Evolutionary conservation across 371 early-diverging fungal species (phyloP), one percentile per base, ranked within the genome.

Genomic region (Actinomucor elegans): DNA sequence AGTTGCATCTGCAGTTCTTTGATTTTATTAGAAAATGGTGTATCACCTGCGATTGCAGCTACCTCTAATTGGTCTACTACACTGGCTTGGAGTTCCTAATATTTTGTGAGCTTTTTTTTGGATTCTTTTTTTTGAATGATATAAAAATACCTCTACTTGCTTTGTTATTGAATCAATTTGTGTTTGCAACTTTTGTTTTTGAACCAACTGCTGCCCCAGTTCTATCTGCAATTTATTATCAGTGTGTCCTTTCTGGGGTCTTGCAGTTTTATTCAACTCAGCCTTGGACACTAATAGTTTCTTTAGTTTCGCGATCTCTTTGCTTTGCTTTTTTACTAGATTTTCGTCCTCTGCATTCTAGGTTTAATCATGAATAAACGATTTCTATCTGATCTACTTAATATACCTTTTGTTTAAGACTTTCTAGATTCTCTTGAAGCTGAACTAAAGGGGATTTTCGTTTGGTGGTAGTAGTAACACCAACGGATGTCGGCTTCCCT

Each of bases 401-500:
- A 42, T 37, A 31, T 51, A 59, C 59, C 44, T 53, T 41, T 48
- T 53, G 35, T 34, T 45, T 52, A 11, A 53, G 29, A 2, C 17
- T 43, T 28, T 52, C 53, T 36, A 59, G 53, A n/a, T 52, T 49
- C 26, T 59, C 53, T 20, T 53, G 47, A 14, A 59, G 32, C 32
- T 37, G 48, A 17, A 40, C 34, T 6, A 52, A 28, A 20, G 53
- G 59, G 15, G 59, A 53, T 41, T 59, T 52, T 28, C 48, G 59
- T 10, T 28, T 8, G 14, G 27, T 34, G 20, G 32, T 8, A 29
- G 15, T 29, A 23, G 11, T 41, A n/a, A 3, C n/a, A n/a, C n/a
- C n/a, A n/a, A n/a, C n/a, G n/a, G n/a, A n/a, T n/a, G n/a, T n/a
- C n/a, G n/a, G n/a, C n/a, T n/a, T n/a, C n/a, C n/a, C n/a, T n/a